A percentile compares a stretch with the other conserved stretches of the same genome.
Evolutionary conservation across 768 basidiomycete species (phyloP).

Genomic region (Rhodotorula graminis): DNA sequence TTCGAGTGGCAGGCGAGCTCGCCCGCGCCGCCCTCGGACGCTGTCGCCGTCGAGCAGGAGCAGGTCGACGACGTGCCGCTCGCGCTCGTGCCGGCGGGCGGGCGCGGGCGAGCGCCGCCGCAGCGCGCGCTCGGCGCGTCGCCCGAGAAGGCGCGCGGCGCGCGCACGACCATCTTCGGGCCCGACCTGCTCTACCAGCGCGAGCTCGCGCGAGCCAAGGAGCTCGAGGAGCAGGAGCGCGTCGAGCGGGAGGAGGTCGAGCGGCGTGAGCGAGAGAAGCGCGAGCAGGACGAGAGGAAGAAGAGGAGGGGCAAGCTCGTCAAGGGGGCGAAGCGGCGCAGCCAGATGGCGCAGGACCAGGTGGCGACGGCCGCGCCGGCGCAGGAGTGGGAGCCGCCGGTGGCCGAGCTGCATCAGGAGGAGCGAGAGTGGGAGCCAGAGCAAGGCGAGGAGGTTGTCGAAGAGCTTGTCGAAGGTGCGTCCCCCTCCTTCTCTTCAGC

Average conservation of each 20-base stretch:
- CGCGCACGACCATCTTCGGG: slow-evolving; percentile 28
- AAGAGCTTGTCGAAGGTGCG: neutral
- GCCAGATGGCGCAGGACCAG: neutral
- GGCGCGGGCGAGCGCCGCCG: neutral
- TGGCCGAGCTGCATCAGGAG: too few relatives aligned
- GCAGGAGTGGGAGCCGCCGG: neutral
- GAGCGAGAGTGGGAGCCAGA: neutral
- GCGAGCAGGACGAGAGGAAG: slow-evolving; percentile 15
- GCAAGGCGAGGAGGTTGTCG: neutral
- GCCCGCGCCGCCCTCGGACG: neutral
- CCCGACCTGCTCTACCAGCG: slow-evolving; percentile 36
- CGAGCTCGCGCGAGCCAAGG: slow-evolving; percentile 12
- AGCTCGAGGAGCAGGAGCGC: slow-evolving; percentile 24
- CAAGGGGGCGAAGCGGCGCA: slow-evolving; percentile 7
- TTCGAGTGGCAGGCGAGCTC: slow-evolving; percentile 23
- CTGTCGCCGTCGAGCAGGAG: neutral
- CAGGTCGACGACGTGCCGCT: slow-evolving; percentile 26
- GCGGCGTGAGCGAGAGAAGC: neutral
- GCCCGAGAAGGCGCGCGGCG: neutral
- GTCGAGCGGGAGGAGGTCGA: slow-evolving; percentile 20
- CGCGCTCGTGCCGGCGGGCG: slow-evolving; percentile 22
- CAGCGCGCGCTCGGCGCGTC: too few relatives aligned
- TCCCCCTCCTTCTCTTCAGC: neutral
- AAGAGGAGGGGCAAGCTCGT: slow-evolving; percentile 8
- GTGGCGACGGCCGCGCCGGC: neutral